Evolutionary conservation across 345 rosid species (phyloP), one percentile per base, ranked within the genome.

Genomic region (Lepidium didymum): DNA sequence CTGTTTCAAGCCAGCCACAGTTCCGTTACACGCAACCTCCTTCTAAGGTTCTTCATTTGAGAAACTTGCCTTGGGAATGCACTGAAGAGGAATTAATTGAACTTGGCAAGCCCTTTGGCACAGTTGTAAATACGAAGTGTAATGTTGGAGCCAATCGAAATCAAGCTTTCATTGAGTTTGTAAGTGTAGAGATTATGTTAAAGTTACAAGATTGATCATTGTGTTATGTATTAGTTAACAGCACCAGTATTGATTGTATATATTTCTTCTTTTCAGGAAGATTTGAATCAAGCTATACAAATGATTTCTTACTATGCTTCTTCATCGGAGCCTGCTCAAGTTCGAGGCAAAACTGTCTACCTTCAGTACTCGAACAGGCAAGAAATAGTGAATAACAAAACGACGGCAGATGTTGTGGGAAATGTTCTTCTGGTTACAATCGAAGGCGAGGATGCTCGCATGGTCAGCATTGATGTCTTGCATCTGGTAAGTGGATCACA

Each of bases 61-160:
- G 99, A 76, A 95, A 95, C 80, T 78, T 95, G 83, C 99, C 99
- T 0, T 95, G 99, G 99, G 99, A 91, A 69, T 95, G 99, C 78
- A 83, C 96, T 9, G 99, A 95, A 72, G 98, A 91, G 44, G 99
- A 91, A 56, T 68, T 95, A 56, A 73, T 95, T 61, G 97, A 95
- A 72, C 90, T 95, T 31, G 99, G 99, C 67, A 95, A 91, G 81
- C 99, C 96, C 2, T 95, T 95, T 78, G 99, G 99, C 25, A 79
- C 84, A 56, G 99, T 91, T 67, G 91, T 95, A 13, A 91, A 91
- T 75, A 95, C 99, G 1, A 95, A 95, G 72, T 95, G 99, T 80
- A 95, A 95, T 79, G 99, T 95, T 29, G 99, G 99, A 69, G 98
- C 99, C 1, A 95, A 95, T 78, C 82, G 86, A 12, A 95, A 95